A percentile compares a stretch with the other conserved stretches of the same genome.
phyloP scores from a whole-genome alignment of 2,329 filamentous ascomycete genomes.

The Teratosphaeriaceae sp. region DNA sequence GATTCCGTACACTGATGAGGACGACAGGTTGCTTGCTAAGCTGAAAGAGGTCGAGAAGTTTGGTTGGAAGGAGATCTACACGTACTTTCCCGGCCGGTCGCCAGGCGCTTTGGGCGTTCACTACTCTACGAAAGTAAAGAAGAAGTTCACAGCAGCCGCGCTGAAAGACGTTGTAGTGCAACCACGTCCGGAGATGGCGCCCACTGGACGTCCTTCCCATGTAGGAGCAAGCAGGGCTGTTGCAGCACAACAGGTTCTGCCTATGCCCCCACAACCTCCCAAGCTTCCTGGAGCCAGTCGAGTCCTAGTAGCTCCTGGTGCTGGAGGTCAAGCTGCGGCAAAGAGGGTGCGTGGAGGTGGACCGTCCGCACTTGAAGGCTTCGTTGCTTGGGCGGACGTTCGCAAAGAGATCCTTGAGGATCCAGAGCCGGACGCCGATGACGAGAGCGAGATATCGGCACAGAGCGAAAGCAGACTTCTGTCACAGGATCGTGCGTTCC shows the following conservation, averaged over 20 bases:
- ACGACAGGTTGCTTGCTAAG: slow-evolving; percentile 31
- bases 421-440: background rate
- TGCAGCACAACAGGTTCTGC: too few relatives aligned
- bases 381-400: slow-evolving; percentile 18
- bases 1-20: slow-evolving; percentile 20
- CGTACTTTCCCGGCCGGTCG: slow-evolving; percentile 29
- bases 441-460: background rate
- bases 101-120: slow-evolving; percentile 21
- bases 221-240: too few relatives aligned
- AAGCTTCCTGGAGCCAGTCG: too few relatives aligned
- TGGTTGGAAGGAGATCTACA: slow-evolving; percentile 31
- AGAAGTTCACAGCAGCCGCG: background rate
- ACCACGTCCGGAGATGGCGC: too few relatives aligned
- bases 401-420: slow-evolving; percentile 3
- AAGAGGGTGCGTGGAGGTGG: slow-evolving; percentile 1
- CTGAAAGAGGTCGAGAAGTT: slow-evolving; percentile 35
- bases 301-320: too few relatives aligned
- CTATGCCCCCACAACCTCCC: too few relatives aligned
- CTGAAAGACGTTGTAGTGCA: background rate
- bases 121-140: slow-evolving; percentile 7
- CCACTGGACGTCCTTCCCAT: too few relatives aligned
- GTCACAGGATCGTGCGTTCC: slow-evolving; percentile 13
- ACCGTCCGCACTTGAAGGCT: slow-evolving; percentile 14
- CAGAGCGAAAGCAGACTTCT: background rate
- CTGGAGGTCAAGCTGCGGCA: too few relatives aligned